Conservation (phyloP, 441 rosid species). For the Geranium incanum region DNA sequence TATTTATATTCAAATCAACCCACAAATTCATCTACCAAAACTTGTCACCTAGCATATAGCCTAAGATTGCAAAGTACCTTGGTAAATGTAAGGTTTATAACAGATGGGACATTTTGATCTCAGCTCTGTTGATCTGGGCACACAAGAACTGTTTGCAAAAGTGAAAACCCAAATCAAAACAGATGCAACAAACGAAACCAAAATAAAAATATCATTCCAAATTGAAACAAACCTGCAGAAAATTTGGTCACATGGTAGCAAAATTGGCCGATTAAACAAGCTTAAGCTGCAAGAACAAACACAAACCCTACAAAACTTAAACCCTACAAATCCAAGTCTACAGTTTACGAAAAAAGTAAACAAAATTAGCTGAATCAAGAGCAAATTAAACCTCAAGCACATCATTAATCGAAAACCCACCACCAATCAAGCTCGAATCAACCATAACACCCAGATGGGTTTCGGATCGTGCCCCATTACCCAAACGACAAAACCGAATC, state of each 20-base stretch:
- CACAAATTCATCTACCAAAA: neutral
- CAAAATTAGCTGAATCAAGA: no score
- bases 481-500: neutral
- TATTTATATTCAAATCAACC: neutral
- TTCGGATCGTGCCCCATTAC: neutral
- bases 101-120: conserved; percentile 50
- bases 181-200: neutral
- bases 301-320: neutral
- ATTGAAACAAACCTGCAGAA: conserved; percentile 50
- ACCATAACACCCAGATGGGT: neutral
- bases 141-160: conserved; percentile 44
- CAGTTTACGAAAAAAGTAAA: no score
- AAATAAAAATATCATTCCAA: neutral
- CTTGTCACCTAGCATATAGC: neutral
- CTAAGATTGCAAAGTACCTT: conserved; percentile 27
- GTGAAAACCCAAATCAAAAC: neutral
- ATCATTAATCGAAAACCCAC: no score
- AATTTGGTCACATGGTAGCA: conserved; percentile 77
- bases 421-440: neutral
- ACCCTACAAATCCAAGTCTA: neutral
- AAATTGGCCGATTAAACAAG: conserved; percentile 46
- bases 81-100: conserved; percentile 29
- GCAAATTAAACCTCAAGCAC: no score
- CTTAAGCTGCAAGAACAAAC: conserved; percentile 40
- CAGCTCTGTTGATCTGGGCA: conserved; percentile 29